Percentiles rank a stretch among this genome's conserved stretches.
phyloP scores from a whole-genome alignment of 192 early-diverging fungal species.

The Backusella luteola region DNA sequence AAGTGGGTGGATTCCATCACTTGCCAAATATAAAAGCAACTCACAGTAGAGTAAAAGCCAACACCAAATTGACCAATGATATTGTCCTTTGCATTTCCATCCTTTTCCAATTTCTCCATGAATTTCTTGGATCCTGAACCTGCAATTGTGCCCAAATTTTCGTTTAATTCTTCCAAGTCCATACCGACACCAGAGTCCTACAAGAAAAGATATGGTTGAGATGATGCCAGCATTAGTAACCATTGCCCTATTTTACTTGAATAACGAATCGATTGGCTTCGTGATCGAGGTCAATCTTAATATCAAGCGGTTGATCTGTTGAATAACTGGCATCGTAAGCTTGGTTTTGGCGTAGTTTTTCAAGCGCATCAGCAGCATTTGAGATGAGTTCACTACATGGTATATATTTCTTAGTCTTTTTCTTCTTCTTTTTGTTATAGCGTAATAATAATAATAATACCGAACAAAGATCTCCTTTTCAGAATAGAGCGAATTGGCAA shows the following conservation, averaged over 20 bases:
- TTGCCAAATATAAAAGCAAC: background rate
- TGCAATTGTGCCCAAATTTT: constrained; percentile 83
- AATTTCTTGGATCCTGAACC: constrained; percentile 84
- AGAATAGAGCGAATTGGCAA: constrained; percentile 63
- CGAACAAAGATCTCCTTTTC: constrained; percentile 58
- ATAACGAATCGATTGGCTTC: constrained; percentile 52
- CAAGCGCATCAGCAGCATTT: constrained; percentile 63
- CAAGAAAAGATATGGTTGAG: background rate
- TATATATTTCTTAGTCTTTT: background rate
- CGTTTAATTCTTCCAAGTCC: constrained; percentile 70
- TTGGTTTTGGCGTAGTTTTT: constrained; percentile 59
- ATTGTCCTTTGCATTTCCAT: constrained; percentile 49
- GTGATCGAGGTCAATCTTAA: constrained; percentile 55
- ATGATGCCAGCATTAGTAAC: too few species aligned
- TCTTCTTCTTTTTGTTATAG: background rate
- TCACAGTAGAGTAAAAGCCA: constrained; percentile 56
- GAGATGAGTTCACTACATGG: constrained; percentile 56
- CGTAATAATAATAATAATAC: constrained; percentile 12
- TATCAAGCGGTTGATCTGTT: constrained; percentile 55
- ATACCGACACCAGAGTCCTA: constrained; percentile 81
- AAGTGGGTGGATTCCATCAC: background rate
- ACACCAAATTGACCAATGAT: constrained; percentile 92
- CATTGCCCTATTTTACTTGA: constrained; percentile 25
- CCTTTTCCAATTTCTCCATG: constrained; percentile 54
- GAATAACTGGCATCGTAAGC: constrained; percentile 36